Base-by-base conservation (phyloP, 2,329 filamentous ascomycete genomes). In the Tolypocladium pustulatum region DNA sequence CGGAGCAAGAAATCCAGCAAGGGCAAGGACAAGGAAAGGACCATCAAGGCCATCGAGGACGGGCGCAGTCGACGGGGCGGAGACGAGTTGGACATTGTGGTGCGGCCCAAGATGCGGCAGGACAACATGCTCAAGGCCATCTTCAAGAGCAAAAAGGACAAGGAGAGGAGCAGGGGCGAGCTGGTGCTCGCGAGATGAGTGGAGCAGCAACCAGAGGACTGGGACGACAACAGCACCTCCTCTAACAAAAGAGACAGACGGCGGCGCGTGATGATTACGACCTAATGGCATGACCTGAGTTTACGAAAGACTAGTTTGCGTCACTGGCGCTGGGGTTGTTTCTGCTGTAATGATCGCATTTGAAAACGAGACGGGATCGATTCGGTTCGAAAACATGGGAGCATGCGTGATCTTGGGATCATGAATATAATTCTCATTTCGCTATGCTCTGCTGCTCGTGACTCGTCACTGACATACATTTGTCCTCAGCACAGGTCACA, bases 111-210 rank as follows among this genome's bases (percentile, higher is more conserved):
- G 68, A 75, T 74, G 61, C 75, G 79, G 63, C 73, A 68, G 57
- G 71, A 66, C 46, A 83, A 78, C 65, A 81, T 84, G 80, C 75
- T 85, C 62, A 84, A 83, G 73, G 71, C 76, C 3, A 63, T 85
- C 59, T 84, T 85, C 67, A 81, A 80, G 73, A 79, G 75, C 71
- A 83, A 81, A 71, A 80, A 80, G 69, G 74, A 77, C 27, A 74
- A 71, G 65, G 76, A 76, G 60, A 72, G 74, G 58, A 70, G 70
- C 54, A 67, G 69, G 38, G 67, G 62, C 40, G 68, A 68, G 36
- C 59, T 71, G 46, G 69, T 72, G 51, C 58, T 68, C 40, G 69
- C 68, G 30, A n/a, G n/a, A n/a, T n/a, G 71, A 66, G 49, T 12
- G 1, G 15, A 7, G 36, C 4, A 15, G 6, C n/a, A 8, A 17